Conservation (phyloP, 75 land plant genomes). For the Picea glauca region DNA sequence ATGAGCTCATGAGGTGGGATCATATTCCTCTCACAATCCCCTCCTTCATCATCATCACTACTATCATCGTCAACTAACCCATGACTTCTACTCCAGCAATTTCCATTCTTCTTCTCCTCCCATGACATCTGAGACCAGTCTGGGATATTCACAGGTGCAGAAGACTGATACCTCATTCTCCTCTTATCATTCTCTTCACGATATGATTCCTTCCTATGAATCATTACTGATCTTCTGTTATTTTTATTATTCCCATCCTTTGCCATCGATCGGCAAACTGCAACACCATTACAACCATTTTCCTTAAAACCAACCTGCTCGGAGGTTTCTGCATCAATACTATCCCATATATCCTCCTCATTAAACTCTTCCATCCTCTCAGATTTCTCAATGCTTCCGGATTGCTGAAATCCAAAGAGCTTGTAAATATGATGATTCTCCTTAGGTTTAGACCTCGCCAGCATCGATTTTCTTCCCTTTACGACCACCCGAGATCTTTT, state of each 20-base stretch:
- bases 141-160: slow-evolving; percentile 70
- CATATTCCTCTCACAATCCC: slow-evolving; percentile 25
- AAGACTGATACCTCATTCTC: slow-evolving; percentile 20
- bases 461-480: neutral
- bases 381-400: neutral
- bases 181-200: neutral
- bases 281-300: neutral
- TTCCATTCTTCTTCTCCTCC: slow-evolving; percentile 1
- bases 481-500: no score
- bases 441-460: slow-evolving; percentile 1
- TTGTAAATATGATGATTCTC: neutral
- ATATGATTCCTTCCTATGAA: neutral
- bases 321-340: neutral
- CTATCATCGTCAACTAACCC: neutral
- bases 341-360: slow-evolving; percentile 7
- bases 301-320: neutral
- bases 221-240: neutral
- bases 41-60: slow-evolving; percentile 16
- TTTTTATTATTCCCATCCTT: neutral
- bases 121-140: slow-evolving; percentile 55
- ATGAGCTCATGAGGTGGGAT: slow-evolving; percentile 75
- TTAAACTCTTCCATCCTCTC: neutral
- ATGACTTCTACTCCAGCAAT: neutral
- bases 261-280: neutral
- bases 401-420: neutral